These are phyloP conservation scores for Kwoniella botswanensis DNA, from an alignment of 768 basidiomycete species.

Conservation along the genomic window DNA sequence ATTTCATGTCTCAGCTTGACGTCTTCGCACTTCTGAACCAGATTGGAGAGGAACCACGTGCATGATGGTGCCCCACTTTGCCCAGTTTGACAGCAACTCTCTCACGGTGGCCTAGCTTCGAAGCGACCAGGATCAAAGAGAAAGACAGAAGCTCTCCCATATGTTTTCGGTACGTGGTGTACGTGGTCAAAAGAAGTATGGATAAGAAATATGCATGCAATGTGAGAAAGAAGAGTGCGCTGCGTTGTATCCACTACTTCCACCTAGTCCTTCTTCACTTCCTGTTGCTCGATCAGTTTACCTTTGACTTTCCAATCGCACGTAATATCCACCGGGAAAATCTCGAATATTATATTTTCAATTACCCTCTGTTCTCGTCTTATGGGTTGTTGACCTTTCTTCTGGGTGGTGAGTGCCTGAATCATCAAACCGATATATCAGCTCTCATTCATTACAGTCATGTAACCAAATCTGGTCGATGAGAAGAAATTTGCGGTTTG, in stretches of 20 bases:
- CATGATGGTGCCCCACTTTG: background rate
- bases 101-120: background rate
- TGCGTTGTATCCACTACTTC: too few relatives aligned
- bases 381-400: constrained; percentile 5
- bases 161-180: too few relatives aligned
- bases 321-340: constrained; percentile 9
- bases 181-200: too few relatives aligned
- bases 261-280: constrained; percentile 2
- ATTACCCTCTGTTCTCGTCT: constrained; percentile 20
- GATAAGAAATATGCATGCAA: too few relatives aligned
- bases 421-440: background rate
- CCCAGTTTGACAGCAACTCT: background rate
- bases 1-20: background rate
- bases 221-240: too few relatives aligned
- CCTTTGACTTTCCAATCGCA: constrained; percentile 30
- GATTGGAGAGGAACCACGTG: background rate
- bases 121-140: too few relatives aligned
- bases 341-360: constrained; percentile 28
- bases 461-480: too few relatives aligned
- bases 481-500: background rate
- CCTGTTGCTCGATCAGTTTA: constrained; percentile 17
- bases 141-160: too few relatives aligned
- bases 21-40: background rate
- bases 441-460: background rate
- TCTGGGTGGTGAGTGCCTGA: constrained; percentile 14